A percentile compares a stretch with the other conserved stretches of the same genome.
Conservation (phyloP, 176 grass and related monocot species). For the Urochloa ruziziensis region DNA sequence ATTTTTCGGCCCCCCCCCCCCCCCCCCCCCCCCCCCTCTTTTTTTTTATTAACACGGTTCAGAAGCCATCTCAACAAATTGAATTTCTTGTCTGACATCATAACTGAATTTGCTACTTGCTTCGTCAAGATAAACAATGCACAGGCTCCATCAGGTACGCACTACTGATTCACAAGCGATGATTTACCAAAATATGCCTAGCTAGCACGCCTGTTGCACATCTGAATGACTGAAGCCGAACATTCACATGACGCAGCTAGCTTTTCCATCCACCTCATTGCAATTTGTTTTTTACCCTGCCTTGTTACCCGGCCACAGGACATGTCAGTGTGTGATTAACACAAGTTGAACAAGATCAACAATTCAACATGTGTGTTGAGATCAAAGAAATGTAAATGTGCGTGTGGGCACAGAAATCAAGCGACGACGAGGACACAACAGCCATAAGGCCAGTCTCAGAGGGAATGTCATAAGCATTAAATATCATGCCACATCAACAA, state of each 20-base stretch:
- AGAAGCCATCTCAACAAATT: no score
- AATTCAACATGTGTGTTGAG: not conserved
- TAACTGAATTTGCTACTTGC: no score
- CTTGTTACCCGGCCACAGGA: not conserved
- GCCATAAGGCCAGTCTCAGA: no score
- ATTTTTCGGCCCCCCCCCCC: no score
- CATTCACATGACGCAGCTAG: not conserved
- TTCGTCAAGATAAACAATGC: no score
- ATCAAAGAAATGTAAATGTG: slow-evolving; percentile 5
- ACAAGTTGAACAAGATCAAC: not conserved
- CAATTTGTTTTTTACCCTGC: not conserved
- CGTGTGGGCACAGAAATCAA: slow-evolving; percentile 31
- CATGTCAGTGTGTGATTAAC: not conserved
- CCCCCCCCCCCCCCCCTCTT: not conserved
- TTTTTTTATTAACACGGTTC: not conserved
- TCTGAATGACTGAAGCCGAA: not conserved
- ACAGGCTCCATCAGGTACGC: no score
- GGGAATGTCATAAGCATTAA: no score
- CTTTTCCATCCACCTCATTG: not conserved
- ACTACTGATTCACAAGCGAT: not conserved
- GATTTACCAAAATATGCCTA: no score
- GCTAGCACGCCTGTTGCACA: not conserved
- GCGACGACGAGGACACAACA: no score
- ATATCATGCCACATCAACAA: no score
- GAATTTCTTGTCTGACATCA: no score